phyloP scores from a whole-genome alignment of 2,329 filamentous ascomycete genomes.

The Alternaria metachromatica region DNA sequence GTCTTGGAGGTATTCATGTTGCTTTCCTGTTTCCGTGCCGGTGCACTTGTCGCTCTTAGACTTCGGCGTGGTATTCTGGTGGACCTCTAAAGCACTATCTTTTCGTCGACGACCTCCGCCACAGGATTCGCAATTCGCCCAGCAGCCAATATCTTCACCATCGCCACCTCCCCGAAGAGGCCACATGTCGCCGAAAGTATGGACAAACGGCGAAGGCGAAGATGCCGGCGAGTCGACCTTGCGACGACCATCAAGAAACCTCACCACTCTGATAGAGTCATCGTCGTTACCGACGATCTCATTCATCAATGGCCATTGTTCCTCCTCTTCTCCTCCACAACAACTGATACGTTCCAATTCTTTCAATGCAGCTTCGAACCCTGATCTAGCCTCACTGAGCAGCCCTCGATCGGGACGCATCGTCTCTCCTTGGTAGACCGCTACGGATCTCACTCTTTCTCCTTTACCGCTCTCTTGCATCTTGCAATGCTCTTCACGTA shows the following conservation, averaged over 20 bases:
- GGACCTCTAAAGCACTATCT: neutral
- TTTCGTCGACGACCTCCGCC: neutral
- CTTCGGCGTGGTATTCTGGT: neutral
- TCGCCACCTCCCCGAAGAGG: neutral
- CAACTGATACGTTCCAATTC: neutral
- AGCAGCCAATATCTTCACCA: neutral
- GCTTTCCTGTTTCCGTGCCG: neutral
- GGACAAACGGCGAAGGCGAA: neutral
- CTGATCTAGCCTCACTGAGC: neutral
- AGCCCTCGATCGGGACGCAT: neutral
- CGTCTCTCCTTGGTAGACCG: constrained; percentile 1
- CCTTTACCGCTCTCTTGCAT: neutral
- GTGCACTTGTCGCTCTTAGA: neutral
- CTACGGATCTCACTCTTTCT: neutral
- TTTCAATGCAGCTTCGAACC: neutral
- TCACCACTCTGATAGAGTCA: constrained; percentile 2
- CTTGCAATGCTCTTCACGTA: neutral
- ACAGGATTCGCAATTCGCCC: neutral
- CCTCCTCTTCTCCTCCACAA: neutral
- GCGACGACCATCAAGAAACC: neutral
- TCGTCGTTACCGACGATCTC: neutral
- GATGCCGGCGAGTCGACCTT: neutral
- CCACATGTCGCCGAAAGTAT: neutral
- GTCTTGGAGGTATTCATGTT: neutral
- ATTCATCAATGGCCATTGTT: neutral